Percentiles rank a stretch among this genome's conserved stretches.
Evolutionary conservation across 805 yeast species (phyloP).

Genomic region (Debaryomyces maramus): DNA sequence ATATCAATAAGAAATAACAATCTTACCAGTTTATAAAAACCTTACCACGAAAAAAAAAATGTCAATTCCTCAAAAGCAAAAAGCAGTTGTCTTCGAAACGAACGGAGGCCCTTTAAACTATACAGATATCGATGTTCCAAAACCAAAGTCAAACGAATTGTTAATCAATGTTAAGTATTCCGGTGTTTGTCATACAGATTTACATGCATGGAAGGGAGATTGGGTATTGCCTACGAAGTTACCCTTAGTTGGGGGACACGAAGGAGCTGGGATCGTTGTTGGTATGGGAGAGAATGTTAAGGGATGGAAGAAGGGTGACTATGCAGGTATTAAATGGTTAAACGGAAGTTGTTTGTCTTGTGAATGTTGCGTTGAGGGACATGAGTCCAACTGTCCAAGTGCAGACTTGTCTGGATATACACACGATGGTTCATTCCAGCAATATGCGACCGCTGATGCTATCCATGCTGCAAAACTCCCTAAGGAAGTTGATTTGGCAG

Average conservation of each 20-base stretch:
- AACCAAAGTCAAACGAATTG: conserved; percentile 74
- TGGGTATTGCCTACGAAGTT: conserved; percentile 79
- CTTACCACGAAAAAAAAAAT: too few relatives aligned
- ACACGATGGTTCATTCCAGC: conserved; percentile 89
- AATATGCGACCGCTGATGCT: conserved; percentile 86
- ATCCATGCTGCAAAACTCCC: conserved; percentile 84
- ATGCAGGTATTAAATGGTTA: conserved; percentile 83
- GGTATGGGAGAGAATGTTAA: conserved; percentile 68
- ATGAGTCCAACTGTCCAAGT: conserved; percentile 68
- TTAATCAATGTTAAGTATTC: conserved; percentile 81
- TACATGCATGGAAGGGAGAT: conserved; percentile 94
- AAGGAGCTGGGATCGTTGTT: conserved; percentile 86
- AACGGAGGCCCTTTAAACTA: conserved; percentile 40
- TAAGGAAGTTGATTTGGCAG: conserved; percentile 69
- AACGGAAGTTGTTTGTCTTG: conserved; percentile 75
- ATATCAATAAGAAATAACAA: too few relatives aligned
- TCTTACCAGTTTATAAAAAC: too few relatives aligned
- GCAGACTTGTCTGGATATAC: conserved; percentile 78
- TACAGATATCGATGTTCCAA: conserved; percentile 77
- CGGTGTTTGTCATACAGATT: conserved; percentile 92
- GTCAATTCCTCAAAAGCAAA: conserved; percentile 35
- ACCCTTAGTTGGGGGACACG: conserved; percentile 86
- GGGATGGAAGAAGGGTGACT: conserved; percentile 76
- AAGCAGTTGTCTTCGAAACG: conserved; percentile 38
- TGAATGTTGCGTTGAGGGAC: conserved; percentile 67